phyloP scores from a whole-genome alignment of 306 rosid species.

The Inga laurina region DNA sequence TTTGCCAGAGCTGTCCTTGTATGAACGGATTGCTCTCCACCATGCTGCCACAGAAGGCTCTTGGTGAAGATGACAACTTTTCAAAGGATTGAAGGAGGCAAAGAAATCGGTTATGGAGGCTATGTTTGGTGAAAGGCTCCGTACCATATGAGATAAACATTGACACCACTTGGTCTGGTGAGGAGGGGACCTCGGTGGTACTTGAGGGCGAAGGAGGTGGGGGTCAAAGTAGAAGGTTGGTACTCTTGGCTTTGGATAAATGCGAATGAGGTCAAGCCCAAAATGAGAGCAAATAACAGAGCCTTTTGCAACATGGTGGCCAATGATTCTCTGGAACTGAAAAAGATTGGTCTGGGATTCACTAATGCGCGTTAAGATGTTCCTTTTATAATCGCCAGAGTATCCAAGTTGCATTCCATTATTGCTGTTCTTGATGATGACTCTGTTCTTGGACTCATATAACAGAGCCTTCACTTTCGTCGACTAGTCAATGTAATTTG shows the following conservation, averaged over 20 bases:
- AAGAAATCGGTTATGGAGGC: conserved; percentile 33
- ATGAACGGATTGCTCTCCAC: conserved; percentile 33
- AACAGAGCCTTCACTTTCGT: not conserved
- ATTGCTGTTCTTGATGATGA: not conserved
- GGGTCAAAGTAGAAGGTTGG: conserved; percentile 12
- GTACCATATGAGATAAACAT: conserved; percentile 37
- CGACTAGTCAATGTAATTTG: conserved; percentile 1
- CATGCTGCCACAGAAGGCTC: conserved; percentile 29
- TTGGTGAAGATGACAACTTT: not conserved
- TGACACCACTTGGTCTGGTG: conserved; percentile 18
- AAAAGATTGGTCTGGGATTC: not conserved
- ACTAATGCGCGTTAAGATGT: not conserved
- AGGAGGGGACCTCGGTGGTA: conserved; percentile 47
- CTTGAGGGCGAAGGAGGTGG: conserved; percentile 11
- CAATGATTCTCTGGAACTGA: conserved; percentile 2
- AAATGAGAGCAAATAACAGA: conserved; percentile 21
- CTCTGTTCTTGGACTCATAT: not conserved
- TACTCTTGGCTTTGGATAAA: not conserved
- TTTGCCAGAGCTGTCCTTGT: conserved; percentile 37
- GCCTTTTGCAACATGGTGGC: not conserved
- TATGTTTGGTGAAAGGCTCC: conserved; percentile 26
- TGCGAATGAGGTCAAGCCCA: conserved; percentile 27
- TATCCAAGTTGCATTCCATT: not conserved
- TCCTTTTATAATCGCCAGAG: conserved; percentile 18
- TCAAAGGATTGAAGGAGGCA: conserved; percentile 23